A percentile compares a stretch with the other conserved stretches of the same genome.
phyloP scores from a whole-genome alignment of 768 basidiomycete genomes.

The Inosperma sp. region DNA sequence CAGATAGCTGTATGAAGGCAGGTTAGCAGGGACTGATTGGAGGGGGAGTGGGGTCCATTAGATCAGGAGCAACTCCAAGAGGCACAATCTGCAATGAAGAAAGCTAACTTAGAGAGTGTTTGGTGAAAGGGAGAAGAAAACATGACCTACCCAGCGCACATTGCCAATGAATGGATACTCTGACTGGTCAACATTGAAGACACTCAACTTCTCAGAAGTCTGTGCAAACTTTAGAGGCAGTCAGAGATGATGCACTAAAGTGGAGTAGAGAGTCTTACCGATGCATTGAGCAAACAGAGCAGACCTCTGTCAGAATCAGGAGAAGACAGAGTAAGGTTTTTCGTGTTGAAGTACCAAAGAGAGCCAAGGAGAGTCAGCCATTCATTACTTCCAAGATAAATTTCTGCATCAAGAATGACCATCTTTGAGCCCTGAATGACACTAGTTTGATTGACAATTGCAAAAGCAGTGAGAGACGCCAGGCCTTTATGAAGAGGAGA shows the following conservation, averaged over 20 bases:
- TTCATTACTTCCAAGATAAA: neutral
- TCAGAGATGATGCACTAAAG: neutral
- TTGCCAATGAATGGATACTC: neutral
- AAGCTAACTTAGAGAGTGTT: neutral
- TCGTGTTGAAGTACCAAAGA: neutral
- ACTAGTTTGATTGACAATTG: neutral
- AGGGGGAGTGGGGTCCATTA: neutral
- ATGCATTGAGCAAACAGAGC: neutral
- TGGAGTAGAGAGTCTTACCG: neutral
- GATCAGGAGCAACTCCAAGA: neutral
- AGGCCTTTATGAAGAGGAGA: neutral
- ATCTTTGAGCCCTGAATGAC: neutral
- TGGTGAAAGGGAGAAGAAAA: neutral
- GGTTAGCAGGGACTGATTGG: neutral
- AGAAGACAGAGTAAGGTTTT: neutral
- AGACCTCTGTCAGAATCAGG: neutral
- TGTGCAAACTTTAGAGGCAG: neutral
- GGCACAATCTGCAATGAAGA: neutral
- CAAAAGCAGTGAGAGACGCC: neutral
- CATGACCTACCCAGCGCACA: neutral
- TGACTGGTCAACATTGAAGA: neutral
- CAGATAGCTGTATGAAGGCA: neutral
- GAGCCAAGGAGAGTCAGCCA: neutral
- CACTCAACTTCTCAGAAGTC: neutral
- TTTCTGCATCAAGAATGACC: neutral